Evolutionary conservation across 2,329 filamentous ascomycete species (phyloP), one percentile per base, ranked within the genome.

Genomic region (Fusarium xyrophilum): DNA sequence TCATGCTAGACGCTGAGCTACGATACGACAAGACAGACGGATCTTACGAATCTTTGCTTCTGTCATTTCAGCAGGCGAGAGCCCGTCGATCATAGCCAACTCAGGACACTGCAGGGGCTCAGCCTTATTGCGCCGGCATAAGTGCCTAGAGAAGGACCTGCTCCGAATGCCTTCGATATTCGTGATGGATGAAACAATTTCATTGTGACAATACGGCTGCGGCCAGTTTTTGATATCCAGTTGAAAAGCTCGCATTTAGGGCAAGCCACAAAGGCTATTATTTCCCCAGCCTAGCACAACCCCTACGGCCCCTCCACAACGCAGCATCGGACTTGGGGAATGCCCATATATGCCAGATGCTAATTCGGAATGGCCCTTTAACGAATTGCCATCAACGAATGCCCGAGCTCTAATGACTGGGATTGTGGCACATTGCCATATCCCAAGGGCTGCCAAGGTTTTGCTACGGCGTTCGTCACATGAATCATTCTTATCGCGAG

Each of bases 281-380:
- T 39, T 73, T 39, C 38, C 40, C 25, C 27, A 47, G 39, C 36
- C 55, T 23, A 17, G 30, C 27, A 54, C 32, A 51, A 54, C 35
- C 43, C 61, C 42, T 40, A 51, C 23, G 13, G 32, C 32, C 38
- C 21, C 44, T 36, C n/a, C 54, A 40, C 53, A 58, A 42, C 48
- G 43, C 46, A 60, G 43, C 21, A 73, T 72, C 57, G 57, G 57
- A 25, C 50, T 73, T 69, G 44, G 36, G 21, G 48, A 68, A 70
- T 67, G n/a, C 63, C 65, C 65, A 68, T 71, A 38, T 25, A 42
- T 43, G 39, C 40, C 59, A 60, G 51, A 73, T 69, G 71, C 71
- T 28, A 73, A 65, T 72, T 60, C n/a, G 25, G 35, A 40, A 73
- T 72, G 69, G 71, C n/a, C 39, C 48, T 72, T 67, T 65, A 43